These are phyloP conservation scores for Aurifilum marmelostoma DNA, from an alignment of 2,329 filamentous ascomycete genomes.

Conservation along the genomic window DNA sequence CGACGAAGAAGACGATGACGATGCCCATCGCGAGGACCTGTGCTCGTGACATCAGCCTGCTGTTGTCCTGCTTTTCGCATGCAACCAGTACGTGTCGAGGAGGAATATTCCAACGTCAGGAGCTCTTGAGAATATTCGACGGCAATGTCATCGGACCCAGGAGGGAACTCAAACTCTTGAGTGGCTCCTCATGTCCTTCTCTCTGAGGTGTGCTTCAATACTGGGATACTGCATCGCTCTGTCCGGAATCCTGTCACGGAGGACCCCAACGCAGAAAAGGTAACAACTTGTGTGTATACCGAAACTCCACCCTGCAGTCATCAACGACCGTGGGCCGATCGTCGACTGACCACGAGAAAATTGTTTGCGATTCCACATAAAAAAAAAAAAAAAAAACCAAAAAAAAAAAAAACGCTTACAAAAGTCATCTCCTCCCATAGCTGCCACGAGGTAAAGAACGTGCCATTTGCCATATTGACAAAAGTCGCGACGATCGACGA, in stretches of 20 bases:
- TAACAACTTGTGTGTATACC: neutral
- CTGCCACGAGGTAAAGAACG: constrained; percentile 72
- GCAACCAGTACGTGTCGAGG: neutral
- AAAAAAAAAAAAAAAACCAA: neutral
- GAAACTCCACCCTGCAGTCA: neutral
- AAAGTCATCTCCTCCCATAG: constrained; percentile 91
- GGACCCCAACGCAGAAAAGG: neutral
- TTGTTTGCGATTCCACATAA: no score
- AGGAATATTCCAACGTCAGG: no score
- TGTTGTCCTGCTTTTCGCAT: neutral
- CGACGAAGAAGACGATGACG: constrained; percentile 68
- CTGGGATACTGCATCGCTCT: neutral
- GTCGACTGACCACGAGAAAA: neutral
- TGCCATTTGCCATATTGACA: constrained; percentile 41
- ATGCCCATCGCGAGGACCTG: constrained; percentile 77
- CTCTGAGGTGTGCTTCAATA: no score
- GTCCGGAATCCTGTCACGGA: neutral
- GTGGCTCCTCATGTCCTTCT: neutral
- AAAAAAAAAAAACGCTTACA: constrained; percentile 56
- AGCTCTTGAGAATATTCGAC: neutral
- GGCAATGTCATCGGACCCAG: no score
- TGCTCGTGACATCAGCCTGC: neutral
- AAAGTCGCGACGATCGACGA: neutral
- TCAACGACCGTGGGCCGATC: neutral
- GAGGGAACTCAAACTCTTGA: neutral